Evolutionary conservation across 495 filamentous ascomycete species (phyloP).

Genomic region (Paragyromitra xinjiangensis): DNA sequence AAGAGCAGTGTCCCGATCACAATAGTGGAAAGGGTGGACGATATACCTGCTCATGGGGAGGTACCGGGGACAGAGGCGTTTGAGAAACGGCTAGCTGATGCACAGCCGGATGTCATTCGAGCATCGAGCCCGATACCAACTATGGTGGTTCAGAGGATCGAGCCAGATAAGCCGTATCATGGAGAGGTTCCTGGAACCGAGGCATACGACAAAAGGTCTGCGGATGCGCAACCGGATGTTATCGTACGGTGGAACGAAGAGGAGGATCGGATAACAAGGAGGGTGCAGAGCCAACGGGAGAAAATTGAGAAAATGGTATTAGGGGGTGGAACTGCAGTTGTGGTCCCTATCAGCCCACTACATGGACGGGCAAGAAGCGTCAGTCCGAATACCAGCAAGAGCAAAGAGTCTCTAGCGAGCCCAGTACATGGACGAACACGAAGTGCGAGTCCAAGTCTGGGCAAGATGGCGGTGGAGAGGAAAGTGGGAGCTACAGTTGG

Average conservation of each 20-base stretch:
- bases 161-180: constrained; percentile 58
- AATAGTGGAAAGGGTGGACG: constrained; percentile 20
- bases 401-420: constrained; percentile 11
- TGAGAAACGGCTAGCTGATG: constrained; percentile 77
- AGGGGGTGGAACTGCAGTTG: constrained; percentile 37
- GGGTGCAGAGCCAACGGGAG: constrained; percentile 50
- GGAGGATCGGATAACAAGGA: constrained; percentile 52
- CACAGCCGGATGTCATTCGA: constrained; percentile 72
- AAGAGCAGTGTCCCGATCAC: constrained; percentile 43
- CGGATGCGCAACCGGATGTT: constrained; percentile 84
- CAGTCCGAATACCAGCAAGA: constrained; percentile 23
- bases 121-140: constrained; percentile 41
- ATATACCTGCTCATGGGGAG: constrained; percentile 68
- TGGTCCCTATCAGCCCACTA: constrained; percentile 12
- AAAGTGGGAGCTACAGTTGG: constrained; percentile 9
- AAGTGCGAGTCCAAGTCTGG: constrained; percentile 37
- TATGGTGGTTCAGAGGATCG: constrained; percentile 47
- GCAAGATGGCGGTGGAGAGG: constrained; percentile 13
- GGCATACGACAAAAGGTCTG: constrained; percentile 76
- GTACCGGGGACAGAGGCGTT: constrained; percentile 85
- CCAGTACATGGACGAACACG: constrained; percentile 33
- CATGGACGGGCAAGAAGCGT: constrained; percentile 47
- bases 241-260: constrained; percentile 61
- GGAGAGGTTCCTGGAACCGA: constrained; percentile 88
- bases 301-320: constrained; percentile 51